Percentiles rank a stretch among this genome's conserved stretches.
Conservation (phyloP, 2,329 filamentous ascomycete species). For the Periglandula ipomoeae region DNA sequence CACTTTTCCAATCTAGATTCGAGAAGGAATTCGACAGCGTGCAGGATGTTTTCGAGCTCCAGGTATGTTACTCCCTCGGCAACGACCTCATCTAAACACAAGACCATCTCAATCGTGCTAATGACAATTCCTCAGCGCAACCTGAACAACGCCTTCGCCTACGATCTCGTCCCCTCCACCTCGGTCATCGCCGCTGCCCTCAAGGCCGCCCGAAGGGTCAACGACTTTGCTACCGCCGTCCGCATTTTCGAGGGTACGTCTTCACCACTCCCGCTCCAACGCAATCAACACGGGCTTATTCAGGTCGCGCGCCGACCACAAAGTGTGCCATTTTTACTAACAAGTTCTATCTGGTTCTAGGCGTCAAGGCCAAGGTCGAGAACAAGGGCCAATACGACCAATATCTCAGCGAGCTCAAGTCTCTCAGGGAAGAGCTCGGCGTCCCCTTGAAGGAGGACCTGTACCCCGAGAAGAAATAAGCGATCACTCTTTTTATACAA, state of each 20-base stretch:
- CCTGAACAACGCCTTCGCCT: conserved; percentile 99
- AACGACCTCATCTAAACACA: no score
- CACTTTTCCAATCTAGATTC: conserved; percentile 52
- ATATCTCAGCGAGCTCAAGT: conserved; percentile 89
- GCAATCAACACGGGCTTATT: neutral
- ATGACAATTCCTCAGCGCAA: conserved; percentile 51
- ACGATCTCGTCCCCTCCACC: conserved; percentile 96
- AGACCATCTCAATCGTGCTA: conserved; percentile 9
- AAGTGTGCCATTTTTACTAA: no score
- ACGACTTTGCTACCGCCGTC: conserved; percentile 97
- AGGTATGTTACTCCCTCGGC: conserved; percentile 53
- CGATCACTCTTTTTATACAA: conserved; percentile 5
- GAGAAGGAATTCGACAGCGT: conserved; percentile 98
- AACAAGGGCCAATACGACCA: conserved; percentile 96
- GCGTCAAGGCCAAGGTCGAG: conserved; percentile 99
- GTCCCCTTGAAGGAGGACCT: conserved; percentile 86
- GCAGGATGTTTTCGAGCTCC: conserved; percentile 98
- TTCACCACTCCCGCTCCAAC: neutral
- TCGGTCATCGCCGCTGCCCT: conserved; percentile 86
- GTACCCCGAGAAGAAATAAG: conserved; percentile 60
- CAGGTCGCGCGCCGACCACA: no score
- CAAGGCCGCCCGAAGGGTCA: conserved; percentile 88
- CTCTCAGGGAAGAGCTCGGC: conserved; percentile 86
- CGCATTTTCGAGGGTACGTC: conserved; percentile 92
- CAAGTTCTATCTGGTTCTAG: conserved; percentile 32